Conservation (phyloP, 192 early-diverging fungal genomes). For the Backusella macrospora region DNA sequence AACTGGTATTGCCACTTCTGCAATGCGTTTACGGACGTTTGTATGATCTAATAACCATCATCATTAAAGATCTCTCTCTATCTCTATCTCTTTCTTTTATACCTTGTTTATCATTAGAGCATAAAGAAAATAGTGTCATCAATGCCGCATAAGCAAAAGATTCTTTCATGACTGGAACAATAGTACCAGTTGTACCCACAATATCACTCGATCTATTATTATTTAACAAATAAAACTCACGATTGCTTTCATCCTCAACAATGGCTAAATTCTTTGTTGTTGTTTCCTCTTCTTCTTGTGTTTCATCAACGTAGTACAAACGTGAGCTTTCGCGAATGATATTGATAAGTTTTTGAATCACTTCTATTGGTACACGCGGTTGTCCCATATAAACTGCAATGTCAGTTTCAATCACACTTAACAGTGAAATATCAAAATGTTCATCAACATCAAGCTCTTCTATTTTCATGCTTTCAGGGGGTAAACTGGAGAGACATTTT, state of each 20-base stretch:
- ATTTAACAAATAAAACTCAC: background rate
- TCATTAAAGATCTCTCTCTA: background rate
- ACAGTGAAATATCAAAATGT: conserved; percentile 71
- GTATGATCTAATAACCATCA: conserved; percentile 36
- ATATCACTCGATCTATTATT: conserved; percentile 38
- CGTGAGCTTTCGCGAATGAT: conserved; percentile 59
- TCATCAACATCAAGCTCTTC: conserved; percentile 72
- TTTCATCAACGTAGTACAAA: conserved; percentile 42
- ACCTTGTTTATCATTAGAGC: conserved; percentile 52
- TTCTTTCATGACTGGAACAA: conserved; percentile 65
- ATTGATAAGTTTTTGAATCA: conserved; percentile 56
- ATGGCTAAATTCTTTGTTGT: conserved; percentile 5
- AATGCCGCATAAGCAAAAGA: conserved; percentile 69
- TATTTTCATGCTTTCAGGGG: conserved; percentile 50
- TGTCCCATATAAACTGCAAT: conserved; percentile 71
- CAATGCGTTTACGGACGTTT: conserved; percentile 59
- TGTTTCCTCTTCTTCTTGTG: conserved; percentile 21
- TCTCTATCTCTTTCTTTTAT: background rate
- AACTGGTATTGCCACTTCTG: conserved; percentile 61
- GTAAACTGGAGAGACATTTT: conserved; percentile 40
- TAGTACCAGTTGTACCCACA: conserved; percentile 53
- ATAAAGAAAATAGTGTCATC: conserved; percentile 65
- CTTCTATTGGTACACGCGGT: conserved; percentile 58
- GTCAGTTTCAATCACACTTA: conserved; percentile 65
- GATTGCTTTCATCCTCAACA: background rate